Percentiles rank a stretch among this genome's conserved stretches.
These are phyloP conservation scores for Rhytidiadelphus loreus DNA, from an alignment of 225 moss, liverwort and hornwort species.

Conservation along the genomic window DNA sequence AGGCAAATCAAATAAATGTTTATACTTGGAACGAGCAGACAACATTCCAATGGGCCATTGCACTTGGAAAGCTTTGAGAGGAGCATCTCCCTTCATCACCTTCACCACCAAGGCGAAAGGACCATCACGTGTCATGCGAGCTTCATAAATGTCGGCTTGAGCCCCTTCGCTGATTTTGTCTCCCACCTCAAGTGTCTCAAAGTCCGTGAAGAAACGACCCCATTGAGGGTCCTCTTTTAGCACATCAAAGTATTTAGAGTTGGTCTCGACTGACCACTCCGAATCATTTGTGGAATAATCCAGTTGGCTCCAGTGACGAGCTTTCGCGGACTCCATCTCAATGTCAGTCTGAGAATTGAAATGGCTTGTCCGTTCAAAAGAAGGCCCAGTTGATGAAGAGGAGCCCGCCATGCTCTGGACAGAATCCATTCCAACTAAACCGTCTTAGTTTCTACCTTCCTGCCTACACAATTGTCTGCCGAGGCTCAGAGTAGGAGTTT, in stretches of 20 bases:
- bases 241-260: not conserved
- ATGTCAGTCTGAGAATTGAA: not conserved
- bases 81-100: not conserved
- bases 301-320: not conserved
- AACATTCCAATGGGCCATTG: not conserved
- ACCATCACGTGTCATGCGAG: not conserved
- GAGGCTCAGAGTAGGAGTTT: too few species aligned
- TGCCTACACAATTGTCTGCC: too few species aligned
- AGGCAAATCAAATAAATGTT: not conserved
- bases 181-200: not conserved
- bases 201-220: not conserved
- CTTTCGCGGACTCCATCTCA: not conserved
- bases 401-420: not conserved
- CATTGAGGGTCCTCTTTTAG: not conserved
- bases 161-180: not conserved
- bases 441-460: not conserved
- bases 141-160: not conserved
- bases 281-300: not conserved
- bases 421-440: not conserved
- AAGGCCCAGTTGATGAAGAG: not conserved
- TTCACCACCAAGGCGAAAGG: not conserved
- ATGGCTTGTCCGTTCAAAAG: not conserved
- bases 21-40: not conserved
- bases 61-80: not conserved
- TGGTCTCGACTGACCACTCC: not conserved